Base-by-base conservation (phyloP, 148 eudicot species). In the Camellia lanceoleosa region DNA sequence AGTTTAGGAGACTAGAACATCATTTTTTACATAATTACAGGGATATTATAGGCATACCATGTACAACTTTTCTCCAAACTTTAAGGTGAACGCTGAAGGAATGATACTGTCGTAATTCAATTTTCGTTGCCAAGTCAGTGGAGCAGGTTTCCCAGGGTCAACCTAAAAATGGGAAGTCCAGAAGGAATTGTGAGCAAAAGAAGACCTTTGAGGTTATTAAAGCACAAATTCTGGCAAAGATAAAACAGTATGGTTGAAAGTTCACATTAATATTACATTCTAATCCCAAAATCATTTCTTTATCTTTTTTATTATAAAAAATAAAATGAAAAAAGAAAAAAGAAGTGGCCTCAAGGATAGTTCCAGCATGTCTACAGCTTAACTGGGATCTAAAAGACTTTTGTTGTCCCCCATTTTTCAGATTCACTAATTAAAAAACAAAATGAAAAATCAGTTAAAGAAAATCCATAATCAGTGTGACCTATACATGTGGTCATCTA, bases 121-220 rank as follows among this genome's bases (percentile, higher is more conserved):
- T 79, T 79, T 79, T n/a, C 76, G 81, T 71, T 79, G 81, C 76
- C 75, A 79, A 41, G 81, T 79, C 76, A 79, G 68, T 0, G 52
- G 42, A 47, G 76, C 69, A 71, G 81, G 81, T 79, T 59, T 79
- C 23, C 81, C 76, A 4, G 81, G 81, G 73, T 79, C 64, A n/a
- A 79, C 67, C 81, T 79, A n/a, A 59, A 20, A 47, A 60, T 20
- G 3, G 44, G 18, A 30, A 44, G 8, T 46, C 46, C 43, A 54
- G 30, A 78, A 68, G 44, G 3, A 30, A 7, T 7, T 56, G 12
- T 56, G 16, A 56, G 60, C 20, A 13, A 66, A 52, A 41, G 46
- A n/a, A 11, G 16, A 55, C 9, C 41, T 2, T 49, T 30, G 59
- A 76, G 16, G 46, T 69, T 69, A 44, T 6, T 44, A 63, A 20